Evolutionary conservation across 2,329 filamentous ascomycete species (phyloP).

Genomic region (Zelopaecilomyces penicillatus): DNA sequence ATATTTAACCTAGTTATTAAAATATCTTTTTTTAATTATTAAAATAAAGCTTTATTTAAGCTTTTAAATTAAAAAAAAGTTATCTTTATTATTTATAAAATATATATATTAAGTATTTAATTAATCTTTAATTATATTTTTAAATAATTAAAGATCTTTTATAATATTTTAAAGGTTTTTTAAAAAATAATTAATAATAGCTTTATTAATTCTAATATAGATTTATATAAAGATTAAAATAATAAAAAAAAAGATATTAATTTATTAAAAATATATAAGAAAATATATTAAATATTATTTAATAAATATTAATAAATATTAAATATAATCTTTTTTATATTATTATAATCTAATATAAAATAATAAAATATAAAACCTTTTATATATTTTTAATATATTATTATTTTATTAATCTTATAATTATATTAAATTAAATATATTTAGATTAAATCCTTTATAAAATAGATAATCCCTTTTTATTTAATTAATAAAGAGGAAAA

Average conservation of each 20-base stretch:
- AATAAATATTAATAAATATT: constrained; percentile 1
- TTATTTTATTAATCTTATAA: constrained; percentile 2
- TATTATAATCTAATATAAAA: neutral
- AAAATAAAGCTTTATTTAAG: no score
- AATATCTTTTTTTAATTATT: no score
- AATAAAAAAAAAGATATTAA: neutral
- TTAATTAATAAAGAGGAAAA: no score
- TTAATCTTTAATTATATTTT: no score
- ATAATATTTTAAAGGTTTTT: neutral
- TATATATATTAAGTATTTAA: neutral
- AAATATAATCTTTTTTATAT: neutral
- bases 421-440: no score
- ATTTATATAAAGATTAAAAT: constrained; percentile 1
- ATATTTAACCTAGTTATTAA: no score
- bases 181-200: neutral
- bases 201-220: no score
- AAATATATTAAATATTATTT: neutral
- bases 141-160: neutral
- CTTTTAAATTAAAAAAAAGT: no score
- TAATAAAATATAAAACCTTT: neutral
- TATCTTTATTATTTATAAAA: constrained; percentile 3
- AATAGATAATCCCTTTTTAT: no score
- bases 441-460: no score
- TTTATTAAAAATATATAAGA: constrained; percentile 2
- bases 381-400: constrained; percentile 1